A percentile compares a stretch with the other conserved stretches of the same genome.
These are phyloP conservation scores for Alternaria sp. DNA, from an alignment of 2,329 filamentous ascomycete species.

Conservation along the genomic window DNA sequence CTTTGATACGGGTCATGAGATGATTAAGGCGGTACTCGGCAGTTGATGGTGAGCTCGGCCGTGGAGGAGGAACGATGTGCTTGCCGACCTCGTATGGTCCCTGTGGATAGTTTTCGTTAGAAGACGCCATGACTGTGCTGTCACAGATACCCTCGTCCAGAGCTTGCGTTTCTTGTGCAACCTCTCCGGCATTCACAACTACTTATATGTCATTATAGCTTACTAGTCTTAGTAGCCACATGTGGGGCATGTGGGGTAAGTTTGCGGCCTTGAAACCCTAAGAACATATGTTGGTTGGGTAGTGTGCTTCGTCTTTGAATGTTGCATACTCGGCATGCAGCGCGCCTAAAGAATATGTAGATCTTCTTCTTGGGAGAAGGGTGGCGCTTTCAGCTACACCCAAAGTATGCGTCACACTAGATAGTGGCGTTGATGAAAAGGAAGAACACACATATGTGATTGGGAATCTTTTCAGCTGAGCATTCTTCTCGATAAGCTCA, in stretches of 20 bases:
- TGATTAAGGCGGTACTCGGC: conserved; percentile 40
- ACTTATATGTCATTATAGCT: background rate
- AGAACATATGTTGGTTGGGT: background rate
- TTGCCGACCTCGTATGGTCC: conserved; percentile 28
- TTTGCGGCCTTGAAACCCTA: background rate
- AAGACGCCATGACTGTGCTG: conserved; percentile 6
- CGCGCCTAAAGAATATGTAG: background rate
- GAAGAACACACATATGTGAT: background rate
- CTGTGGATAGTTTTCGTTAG: conserved; percentile 25
- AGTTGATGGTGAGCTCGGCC: conserved; percentile 32
- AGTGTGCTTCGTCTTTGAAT: background rate
- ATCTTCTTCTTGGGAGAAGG: background rate
- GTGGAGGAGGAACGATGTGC: conserved; percentile 35
- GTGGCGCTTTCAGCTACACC: background rate
- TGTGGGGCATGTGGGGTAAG: conserved; percentile 20
- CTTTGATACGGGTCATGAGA: conserved; percentile 43
- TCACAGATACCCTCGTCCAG: background rate
- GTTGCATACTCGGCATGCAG: background rate
- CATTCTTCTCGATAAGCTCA: background rate
- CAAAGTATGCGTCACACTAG: background rate
- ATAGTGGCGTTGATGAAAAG: background rate
- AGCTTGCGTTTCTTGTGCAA: background rate
- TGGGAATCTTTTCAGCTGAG: background rate
- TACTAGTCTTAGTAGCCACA: background rate
- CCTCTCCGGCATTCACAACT: background rate